Evolutionary conservation across 495 filamentous ascomycete genomes (phyloP).

Genomic region (Apodospora peruviana): DNA sequence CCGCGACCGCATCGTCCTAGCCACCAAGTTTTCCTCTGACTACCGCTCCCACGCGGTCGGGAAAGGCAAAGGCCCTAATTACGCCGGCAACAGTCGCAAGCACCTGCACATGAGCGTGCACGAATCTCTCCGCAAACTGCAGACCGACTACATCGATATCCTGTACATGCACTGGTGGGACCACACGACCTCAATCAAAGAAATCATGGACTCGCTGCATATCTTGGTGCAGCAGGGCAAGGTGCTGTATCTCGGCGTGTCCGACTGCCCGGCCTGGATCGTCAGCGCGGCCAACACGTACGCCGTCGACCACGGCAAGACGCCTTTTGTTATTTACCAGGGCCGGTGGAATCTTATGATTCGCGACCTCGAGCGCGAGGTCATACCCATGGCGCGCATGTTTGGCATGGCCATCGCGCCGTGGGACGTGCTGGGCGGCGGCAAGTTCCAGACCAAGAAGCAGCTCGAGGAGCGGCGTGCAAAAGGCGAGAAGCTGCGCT

Average conservation of each 20-base stretch:
- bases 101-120: constrained; percentile 50
- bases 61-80: constrained; percentile 33
- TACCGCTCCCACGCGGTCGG: constrained; percentile 14
- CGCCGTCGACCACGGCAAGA: constrained; percentile 54
- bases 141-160: constrained; percentile 61
- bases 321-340: constrained; percentile 60
- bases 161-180: constrained; percentile 62
- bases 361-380: constrained; percentile 53
- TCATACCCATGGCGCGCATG: constrained; percentile 48
- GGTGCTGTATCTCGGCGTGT: constrained; percentile 59
- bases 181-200: constrained; percentile 52
- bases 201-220: constrained; percentile 57
- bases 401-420: constrained; percentile 57
- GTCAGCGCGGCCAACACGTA: constrained; percentile 55
- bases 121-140: constrained; percentile 53
- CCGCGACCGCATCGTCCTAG: constrained; percentile 58
- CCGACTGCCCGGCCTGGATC: constrained; percentile 60
- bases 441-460: constrained; percentile 46
- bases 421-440: constrained; percentile 50
- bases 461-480: constrained; percentile 29
- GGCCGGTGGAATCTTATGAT: constrained; percentile 53
- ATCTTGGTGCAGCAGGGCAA: constrained; percentile 52
- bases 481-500: constrained; percentile 24
- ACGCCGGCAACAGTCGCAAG: constrained; percentile 50
- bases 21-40: constrained; percentile 52